Evolutionary conservation across 345 rosid species (phyloP).

Genomic region (sweet orange (Citrus sinensis)): DNA sequence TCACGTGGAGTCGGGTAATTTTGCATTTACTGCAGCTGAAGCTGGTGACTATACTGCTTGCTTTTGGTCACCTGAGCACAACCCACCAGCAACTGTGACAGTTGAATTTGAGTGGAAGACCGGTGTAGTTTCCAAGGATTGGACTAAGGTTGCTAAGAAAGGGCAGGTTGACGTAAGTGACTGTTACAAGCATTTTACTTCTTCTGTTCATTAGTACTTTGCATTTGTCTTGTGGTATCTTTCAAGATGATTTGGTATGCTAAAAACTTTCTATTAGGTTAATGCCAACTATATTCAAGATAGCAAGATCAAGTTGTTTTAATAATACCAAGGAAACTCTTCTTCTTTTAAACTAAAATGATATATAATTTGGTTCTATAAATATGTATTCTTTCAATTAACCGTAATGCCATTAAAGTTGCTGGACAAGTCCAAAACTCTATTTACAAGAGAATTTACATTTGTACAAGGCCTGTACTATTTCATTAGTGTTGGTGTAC

Average conservation of each 20-base stretch:
- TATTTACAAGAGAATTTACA: background rate
- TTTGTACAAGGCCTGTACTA: background rate
- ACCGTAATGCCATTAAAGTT: background rate
- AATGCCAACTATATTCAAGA: background rate
- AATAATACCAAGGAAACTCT: background rate
- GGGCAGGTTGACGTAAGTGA: constrained; percentile 59
- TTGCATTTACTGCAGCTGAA: constrained; percentile 67
- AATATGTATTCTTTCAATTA: background rate
- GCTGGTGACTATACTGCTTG: constrained; percentile 63
- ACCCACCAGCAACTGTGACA: constrained; percentile 27
- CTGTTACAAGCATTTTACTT: background rate
- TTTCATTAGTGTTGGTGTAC: background rate
- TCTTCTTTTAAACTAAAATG: background rate
- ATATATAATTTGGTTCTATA: background rate
- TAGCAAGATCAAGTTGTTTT: background rate
- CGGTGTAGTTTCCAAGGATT: constrained; percentile 77
- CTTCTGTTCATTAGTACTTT: background rate
- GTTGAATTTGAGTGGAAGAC: constrained; percentile 80
- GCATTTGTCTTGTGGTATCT: background rate
- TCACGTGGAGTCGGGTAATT: constrained; percentile 59
- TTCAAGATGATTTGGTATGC: background rate
- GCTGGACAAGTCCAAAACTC: background rate
- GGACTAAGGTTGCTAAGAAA: constrained; percentile 69
- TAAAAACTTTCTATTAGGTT: background rate
- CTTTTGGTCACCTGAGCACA: constrained; percentile 45